Evolutionary conservation across 176 grass and related monocot genomes (phyloP).

Genomic region (Oryza longistaminata): DNA sequence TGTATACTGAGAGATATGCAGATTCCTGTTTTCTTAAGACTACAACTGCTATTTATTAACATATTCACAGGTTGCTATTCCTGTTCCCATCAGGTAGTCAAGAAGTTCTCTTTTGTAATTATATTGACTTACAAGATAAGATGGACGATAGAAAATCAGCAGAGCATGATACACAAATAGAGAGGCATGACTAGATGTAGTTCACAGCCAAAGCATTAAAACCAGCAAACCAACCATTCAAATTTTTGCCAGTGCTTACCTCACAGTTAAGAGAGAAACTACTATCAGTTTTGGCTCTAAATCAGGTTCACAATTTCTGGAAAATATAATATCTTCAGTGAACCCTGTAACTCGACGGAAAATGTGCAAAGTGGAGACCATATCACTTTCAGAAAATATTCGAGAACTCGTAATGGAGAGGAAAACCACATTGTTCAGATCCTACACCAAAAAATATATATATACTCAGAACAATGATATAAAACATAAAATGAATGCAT

Average conservation of each 20-base stretch:
- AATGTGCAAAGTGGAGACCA: conserved; percentile 57
- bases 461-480: neutral
- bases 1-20: neutral
- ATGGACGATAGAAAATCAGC: neutral
- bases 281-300: conserved; percentile 81
- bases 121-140: conserved; percentile 7
- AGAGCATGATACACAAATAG: neutral
- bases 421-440: conserved; percentile 69
- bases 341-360: conserved; percentile 71
- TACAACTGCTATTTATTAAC: conserved; percentile 9
- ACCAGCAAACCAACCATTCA: neutral
- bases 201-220: neutral
- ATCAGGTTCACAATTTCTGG: conserved; percentile 67
- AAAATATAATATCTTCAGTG: conserved; percentile 77
- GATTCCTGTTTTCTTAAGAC: conserved; percentile 5
- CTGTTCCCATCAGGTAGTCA: conserved; percentile 11
- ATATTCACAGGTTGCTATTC: conserved; percentile 9
- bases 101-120: conserved; percentile 10
- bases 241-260: conserved; percentile 60
- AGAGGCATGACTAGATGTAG: neutral
- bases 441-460: conserved; percentile 46
- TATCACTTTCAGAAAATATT: conserved; percentile 65
- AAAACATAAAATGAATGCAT: conserved; percentile 26
- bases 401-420: conserved; percentile 68
- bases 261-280: conserved; percentile 69